Evolutionary conservation across 2,329 filamentous ascomycete species (phyloP).

Genomic region (Cladosporium sphaerospermum): DNA sequence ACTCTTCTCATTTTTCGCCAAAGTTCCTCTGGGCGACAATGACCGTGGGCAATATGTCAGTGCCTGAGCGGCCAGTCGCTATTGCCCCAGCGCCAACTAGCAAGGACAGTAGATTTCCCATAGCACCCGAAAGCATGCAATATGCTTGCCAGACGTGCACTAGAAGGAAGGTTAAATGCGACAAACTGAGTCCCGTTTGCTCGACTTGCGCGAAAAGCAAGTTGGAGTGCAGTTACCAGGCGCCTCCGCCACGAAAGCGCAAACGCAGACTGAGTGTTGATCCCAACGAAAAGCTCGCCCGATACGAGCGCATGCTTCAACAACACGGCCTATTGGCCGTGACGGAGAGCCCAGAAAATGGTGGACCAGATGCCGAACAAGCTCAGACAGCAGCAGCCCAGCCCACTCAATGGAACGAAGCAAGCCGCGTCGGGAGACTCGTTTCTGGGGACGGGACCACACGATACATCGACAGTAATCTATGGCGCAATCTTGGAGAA

Average conservation of each 20-base stretch:
- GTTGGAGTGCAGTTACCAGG: slow-evolving; percentile 37
- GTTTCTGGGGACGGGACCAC: slow-evolving; percentile 31
- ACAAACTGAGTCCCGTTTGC: slow-evolving; percentile 30
- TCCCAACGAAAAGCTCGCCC: slow-evolving; percentile 32
- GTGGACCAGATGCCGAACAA: background rate
- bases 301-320: slow-evolving; percentile 36
- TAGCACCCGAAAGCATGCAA: slow-evolving; percentile 17
- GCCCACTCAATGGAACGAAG: background rate
- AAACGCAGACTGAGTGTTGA: slow-evolving; percentile 33
- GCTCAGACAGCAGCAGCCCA: background rate
- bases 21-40: background rate
- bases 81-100: background rate
- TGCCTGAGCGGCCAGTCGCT: background rate
- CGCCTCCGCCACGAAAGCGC: slow-evolving; percentile 34
- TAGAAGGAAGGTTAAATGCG: slow-evolving; percentile 37
- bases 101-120: background rate
- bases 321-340: slow-evolving; percentile 30
- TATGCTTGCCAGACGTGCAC: slow-evolving; percentile 30
- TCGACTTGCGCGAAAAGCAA: slow-evolving; percentile 30
- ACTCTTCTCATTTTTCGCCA: background rate
- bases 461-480: slow-evolving; percentile 37
- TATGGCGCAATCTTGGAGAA: slow-evolving; percentile 25
- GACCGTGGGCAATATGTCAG: background rate
- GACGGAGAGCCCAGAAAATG: background rate
- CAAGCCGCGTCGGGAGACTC: slow-evolving; percentile 19